phyloP scores from a whole-genome alignment of 768 basidiomycete genomes.

The Suillus decipiens region DNA sequence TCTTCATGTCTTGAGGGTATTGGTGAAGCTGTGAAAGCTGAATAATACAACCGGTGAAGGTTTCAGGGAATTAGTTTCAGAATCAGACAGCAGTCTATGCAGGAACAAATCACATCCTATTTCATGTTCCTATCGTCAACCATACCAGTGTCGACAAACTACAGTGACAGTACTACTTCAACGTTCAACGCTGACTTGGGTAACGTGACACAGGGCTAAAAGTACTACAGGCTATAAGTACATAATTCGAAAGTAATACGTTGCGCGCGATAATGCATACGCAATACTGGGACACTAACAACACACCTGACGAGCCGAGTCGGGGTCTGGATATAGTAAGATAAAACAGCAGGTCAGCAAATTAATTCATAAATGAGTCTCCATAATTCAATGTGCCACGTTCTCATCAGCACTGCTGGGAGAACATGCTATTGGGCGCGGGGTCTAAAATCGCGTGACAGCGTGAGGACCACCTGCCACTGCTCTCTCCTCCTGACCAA shows the following conservation, averaged over 20 bases:
- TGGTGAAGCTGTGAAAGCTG: background rate
- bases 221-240: background rate
- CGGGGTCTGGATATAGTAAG: slow-evolving; percentile 1
- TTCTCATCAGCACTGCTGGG: slow-evolving; percentile 15
- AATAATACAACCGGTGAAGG: background rate
- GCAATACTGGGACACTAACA: slow-evolving; percentile 4
- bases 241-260: background rate
- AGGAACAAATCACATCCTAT: background rate
- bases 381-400: slow-evolving; percentile 9
- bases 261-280: background rate
- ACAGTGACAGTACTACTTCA: background rate
- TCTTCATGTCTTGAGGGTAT: background rate
- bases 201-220: background rate
- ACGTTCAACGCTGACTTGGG: background rate
- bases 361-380: slow-evolving; percentile 9
- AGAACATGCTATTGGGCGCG: slow-evolving; percentile 9
- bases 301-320: background rate
- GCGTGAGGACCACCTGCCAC: slow-evolving; percentile 46
- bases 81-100: background rate
- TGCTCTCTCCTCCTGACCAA: slow-evolving; percentile 37
- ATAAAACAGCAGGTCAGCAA: background rate
- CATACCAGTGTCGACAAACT: background rate
- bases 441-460: slow-evolving; percentile 37
- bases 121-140: background rate
- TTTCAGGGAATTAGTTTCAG: slow-evolving; percentile 1